These are phyloP conservation scores for Mycena vulgaris DNA, from an alignment of 768 basidiomycete species.

Conservation along the genomic window DNA sequence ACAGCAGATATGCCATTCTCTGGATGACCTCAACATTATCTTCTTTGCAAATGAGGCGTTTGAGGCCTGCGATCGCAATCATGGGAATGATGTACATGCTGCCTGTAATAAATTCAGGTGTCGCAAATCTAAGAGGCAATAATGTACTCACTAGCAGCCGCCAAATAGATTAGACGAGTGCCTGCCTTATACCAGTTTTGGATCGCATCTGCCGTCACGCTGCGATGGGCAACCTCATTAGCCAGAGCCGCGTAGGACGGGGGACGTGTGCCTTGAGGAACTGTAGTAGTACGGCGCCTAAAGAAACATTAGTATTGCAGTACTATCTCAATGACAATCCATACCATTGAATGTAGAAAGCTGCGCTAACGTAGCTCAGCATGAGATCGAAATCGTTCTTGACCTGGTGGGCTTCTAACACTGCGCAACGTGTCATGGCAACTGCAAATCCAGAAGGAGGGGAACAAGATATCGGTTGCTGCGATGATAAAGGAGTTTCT, in stretches of 20 bases:
- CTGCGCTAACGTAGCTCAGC: background rate
- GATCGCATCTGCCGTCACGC: background rate
- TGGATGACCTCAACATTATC: background rate
- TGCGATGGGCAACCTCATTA: background rate
- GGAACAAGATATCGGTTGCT: background rate
- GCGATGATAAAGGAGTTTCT: no score
- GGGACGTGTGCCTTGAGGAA: background rate
- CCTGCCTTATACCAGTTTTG: background rate
- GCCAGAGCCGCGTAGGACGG: background rate
- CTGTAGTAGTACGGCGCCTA: background rate
- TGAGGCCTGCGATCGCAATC: background rate
- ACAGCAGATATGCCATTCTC: background rate
- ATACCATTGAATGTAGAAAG: background rate
- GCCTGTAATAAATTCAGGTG: background rate
- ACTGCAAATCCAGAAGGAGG: background rate
- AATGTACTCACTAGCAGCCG: background rate
- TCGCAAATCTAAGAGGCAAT: background rate
- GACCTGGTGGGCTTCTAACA: background rate
- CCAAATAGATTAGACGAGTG: background rate
- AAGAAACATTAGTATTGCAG: background rate
- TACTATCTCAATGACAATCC: no score
- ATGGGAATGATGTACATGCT: constrained; percentile 12
- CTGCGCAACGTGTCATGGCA: background rate
- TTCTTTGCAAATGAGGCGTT: background rate
- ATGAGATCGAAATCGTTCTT: background rate